Percentiles rank a stretch among this genome's conserved stretches.
Evolutionary conservation across 2,329 filamentous ascomycete species (phyloP).

Genomic region (Epichloe festucae): DNA sequence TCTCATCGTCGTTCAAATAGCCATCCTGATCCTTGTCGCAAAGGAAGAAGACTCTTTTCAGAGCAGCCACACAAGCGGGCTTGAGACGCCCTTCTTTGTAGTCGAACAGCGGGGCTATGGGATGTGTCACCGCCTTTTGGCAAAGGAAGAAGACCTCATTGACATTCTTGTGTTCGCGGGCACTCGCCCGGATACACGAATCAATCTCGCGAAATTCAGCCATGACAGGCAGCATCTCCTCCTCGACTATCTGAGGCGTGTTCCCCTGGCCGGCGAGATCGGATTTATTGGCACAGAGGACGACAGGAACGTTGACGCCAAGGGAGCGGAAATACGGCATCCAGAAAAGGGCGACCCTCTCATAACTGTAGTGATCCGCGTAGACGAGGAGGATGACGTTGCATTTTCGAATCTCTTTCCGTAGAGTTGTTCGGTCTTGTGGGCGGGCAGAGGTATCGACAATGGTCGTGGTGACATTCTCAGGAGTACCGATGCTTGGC

Average conservation of each 20-base stretch:
- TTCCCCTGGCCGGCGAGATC: constrained; percentile 65
- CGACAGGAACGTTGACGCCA: constrained; percentile 96
- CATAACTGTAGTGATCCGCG: constrained; percentile 97
- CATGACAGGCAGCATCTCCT: constrained; percentile 98
- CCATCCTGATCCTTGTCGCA: constrained; percentile 96
- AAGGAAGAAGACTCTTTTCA: constrained; percentile 87
- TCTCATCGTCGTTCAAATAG: constrained; percentile 77
- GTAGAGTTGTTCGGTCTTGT: constrained; percentile 78
- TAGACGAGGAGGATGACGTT: constrained; percentile 97
- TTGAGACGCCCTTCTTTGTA: constrained; percentile 86
- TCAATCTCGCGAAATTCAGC: constrained; percentile 98
- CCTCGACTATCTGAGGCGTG: constrained; percentile 76
- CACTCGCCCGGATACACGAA: constrained; percentile 90
- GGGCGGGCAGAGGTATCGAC: constrained; percentile 94
- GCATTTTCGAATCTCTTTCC: constrained; percentile 89
- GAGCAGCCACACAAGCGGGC: constrained; percentile 72
- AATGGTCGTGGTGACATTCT: constrained; percentile 94
- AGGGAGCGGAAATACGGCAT: constrained; percentile 95
- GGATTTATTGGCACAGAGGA: constrained; percentile 95
- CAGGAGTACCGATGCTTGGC: constrained; percentile 80
- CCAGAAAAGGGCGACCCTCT: constrained; percentile 94
- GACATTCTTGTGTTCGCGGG: constrained; percentile 82
- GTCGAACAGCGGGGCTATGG: constrained; percentile 91
- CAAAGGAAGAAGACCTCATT: constrained; percentile 96
- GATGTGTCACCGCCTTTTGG: constrained; percentile 95